These are phyloP conservation scores for Setomelanomma holmii DNA, from an alignment of 2,329 filamentous ascomycete species.

Conservation along the genomic window DNA sequence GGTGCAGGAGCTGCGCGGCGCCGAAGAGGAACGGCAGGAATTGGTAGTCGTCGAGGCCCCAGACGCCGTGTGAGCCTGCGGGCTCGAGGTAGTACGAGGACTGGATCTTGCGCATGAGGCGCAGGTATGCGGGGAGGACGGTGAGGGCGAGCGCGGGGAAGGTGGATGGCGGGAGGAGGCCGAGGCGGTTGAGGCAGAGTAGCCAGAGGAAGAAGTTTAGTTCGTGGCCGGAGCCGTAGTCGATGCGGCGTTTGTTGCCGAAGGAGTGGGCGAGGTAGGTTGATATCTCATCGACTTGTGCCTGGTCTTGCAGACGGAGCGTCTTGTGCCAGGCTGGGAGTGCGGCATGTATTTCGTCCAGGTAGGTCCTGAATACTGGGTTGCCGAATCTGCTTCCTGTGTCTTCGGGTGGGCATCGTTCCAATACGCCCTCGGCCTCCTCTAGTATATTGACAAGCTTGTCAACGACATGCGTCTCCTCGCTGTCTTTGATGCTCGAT, in stretches of 20 bases:
- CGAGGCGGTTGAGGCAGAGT: conserved; percentile 86
- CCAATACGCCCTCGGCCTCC: conserved; percentile 70
- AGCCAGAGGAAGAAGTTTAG: conserved; percentile 97
- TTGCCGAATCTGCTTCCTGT: conserved; percentile 95
- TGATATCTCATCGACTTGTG: conserved; percentile 73
- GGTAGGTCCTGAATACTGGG: conserved; percentile 82
- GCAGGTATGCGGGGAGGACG: conserved; percentile 83
- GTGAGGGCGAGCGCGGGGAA: conserved; percentile 78
- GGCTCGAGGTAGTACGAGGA: conserved; percentile 96
- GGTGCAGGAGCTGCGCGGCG: conserved; percentile 66
- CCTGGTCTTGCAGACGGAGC: conserved; percentile 61
- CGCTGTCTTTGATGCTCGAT: conserved; percentile 65
- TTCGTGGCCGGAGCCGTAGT: conserved; percentile 97
- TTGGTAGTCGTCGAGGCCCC: conserved; percentile 62
- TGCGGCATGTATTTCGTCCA: conserved; percentile 66
- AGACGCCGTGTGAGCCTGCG: conserved; percentile 60
- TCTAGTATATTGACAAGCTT: conserved; percentile 74
- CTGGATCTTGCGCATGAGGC: conserved; percentile 86
- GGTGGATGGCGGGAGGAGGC: conserved; percentile 67
- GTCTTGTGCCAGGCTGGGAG: conserved; percentile 68
- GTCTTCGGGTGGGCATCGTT: conserved; percentile 78
- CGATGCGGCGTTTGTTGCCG: conserved; percentile 80
- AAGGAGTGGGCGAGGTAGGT: conserved; percentile 85
- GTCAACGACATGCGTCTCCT: conserved; percentile 66
- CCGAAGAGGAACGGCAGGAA: conserved; percentile 62